Evolutionary conservation across 176 grass and related monocot species (phyloP), one percentile per base, ranked within the genome.

Genomic region (Puccinellia tenuiflora): DNA sequence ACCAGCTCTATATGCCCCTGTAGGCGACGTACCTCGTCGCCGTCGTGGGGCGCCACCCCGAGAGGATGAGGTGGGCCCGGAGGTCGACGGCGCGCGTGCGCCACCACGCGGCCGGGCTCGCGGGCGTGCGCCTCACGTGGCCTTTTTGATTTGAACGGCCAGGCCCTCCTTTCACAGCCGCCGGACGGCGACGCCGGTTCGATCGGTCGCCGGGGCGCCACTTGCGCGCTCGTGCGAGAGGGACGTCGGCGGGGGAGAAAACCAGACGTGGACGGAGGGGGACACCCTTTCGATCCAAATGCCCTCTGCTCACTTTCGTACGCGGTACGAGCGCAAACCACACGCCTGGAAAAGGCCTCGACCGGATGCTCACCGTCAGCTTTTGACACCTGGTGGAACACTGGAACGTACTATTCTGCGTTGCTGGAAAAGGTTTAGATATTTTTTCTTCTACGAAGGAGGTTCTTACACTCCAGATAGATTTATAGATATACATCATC

Each of bases 61-160:
- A 35, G 65, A 38, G 64, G 22, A 21, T 17, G 63, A 51, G 45
- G 78, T 17, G 45, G 62, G 7, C 46, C 62, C 63, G 13, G 45
- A 52, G n/a, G 21, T n/a, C 13, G 78, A 67, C 61, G 78, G 21
- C 20, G 7, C 63, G 74, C 81, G 81, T 66, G 80, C 68, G 80
- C 39, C 4, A 3, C 39, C 50, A 74, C 75, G 86, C 55, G 80
- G 31, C 24, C n/a, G 38, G 43, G n/a, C 50, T 75, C 5, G 71
- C 14, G 8, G 38, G 53, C 12, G 56, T 24, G 70, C 69, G 46
- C 15, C 75, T 60, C 64, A 38, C 75, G 75, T 79, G 84, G 79
- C 21, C 14, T 60, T 73, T 72, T 72, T 72, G 22, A 72, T 72
- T 46, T 16, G 37, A 69, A 72, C 39, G 7, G 21, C 4, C 54